Percentiles rank a stretch among this genome's conserved stretches.
phyloP scores from a whole-genome alignment of 805 yeast species.

The Candida taoyuanica region DNA sequence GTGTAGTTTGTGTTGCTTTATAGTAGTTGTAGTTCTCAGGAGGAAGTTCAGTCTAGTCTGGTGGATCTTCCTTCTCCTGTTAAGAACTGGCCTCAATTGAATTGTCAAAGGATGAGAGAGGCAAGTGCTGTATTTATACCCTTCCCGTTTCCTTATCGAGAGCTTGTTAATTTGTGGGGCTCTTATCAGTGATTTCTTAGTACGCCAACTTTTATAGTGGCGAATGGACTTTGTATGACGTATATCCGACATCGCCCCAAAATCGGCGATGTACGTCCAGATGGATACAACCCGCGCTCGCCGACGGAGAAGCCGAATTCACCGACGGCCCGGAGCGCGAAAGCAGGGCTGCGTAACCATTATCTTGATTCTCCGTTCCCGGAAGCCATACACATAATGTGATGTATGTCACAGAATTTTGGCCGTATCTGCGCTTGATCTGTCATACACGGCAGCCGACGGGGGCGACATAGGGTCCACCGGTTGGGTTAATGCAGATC shows the following conservation, averaged over 20 bases:
- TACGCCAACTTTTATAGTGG: too few species aligned
- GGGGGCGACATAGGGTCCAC: too few species aligned
- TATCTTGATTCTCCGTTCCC: too few species aligned
- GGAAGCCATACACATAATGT: too few species aligned
- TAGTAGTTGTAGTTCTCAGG: not conserved
- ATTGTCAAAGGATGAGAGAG: too few species aligned
- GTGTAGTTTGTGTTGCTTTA: not conserved
- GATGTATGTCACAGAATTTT: too few species aligned
- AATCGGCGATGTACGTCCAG: constrained; percentile 4
- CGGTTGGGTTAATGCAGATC: too few species aligned
- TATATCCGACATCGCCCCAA: not conserved
- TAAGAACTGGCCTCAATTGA: too few species aligned
- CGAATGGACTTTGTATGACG: not conserved
- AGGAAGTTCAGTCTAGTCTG: too few species aligned
- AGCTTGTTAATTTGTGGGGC: not conserved
- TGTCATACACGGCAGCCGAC: too few species aligned
- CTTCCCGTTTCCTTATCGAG: not conserved
- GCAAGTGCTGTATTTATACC: not conserved
- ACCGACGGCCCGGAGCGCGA: not conserved
- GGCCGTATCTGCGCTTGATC: too few species aligned
- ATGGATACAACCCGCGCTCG: not conserved
- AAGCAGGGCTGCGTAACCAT: not conserved
- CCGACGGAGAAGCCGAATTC: constrained; percentile 1
- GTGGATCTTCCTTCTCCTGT: too few species aligned
- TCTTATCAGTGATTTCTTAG: constrained; percentile 1